Conservation (phyloP, 495 filamentous ascomycete species). For the Penicillium argentinense region DNA sequence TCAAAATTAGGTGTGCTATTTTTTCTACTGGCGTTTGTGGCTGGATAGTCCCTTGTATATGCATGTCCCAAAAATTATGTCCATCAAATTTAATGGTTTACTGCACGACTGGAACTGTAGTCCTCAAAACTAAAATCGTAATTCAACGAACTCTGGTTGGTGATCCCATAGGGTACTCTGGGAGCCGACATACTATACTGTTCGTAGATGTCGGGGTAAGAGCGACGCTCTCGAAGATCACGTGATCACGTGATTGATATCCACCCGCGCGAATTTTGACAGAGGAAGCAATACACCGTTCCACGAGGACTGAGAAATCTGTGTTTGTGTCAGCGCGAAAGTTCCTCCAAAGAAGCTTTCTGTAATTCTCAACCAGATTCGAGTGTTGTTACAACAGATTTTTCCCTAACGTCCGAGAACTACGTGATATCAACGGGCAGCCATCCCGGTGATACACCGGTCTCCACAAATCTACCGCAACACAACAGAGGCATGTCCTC, state of each 20-base stretch:
- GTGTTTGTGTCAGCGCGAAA: background rate
- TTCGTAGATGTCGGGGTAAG: no score
- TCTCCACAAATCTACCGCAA: background rate
- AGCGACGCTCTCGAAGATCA: constrained; percentile 5
- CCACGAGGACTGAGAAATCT: background rate
- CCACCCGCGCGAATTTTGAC: constrained; percentile 13
- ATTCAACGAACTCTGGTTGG: no score
- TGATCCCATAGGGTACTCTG: no score
- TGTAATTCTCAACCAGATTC: constrained; percentile 14
- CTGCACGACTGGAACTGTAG: background rate
- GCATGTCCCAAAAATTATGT: constrained; percentile 25
- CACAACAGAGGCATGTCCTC: constrained; percentile 41
- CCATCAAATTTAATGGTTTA: constrained; percentile 17
- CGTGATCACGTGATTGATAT: constrained; percentile 7
- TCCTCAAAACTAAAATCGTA: no score
- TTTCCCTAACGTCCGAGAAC: no score
- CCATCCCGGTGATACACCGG: background rate
- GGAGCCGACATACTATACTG: no score
- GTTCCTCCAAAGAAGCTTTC: background rate
- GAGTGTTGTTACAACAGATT: no score
- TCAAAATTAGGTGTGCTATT: constrained; percentile 14
- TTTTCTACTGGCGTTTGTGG: constrained; percentile 21
- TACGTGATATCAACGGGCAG: constrained; percentile 11
- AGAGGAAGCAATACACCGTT: background rate
- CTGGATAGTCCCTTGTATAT: constrained; percentile 28